Percentiles rank a stretch among this genome's conserved stretches.
Evolutionary conservation across 768 basidiomycete genomes (phyloP).

Genomic region (Goffeauzyma gilvescens): DNA sequence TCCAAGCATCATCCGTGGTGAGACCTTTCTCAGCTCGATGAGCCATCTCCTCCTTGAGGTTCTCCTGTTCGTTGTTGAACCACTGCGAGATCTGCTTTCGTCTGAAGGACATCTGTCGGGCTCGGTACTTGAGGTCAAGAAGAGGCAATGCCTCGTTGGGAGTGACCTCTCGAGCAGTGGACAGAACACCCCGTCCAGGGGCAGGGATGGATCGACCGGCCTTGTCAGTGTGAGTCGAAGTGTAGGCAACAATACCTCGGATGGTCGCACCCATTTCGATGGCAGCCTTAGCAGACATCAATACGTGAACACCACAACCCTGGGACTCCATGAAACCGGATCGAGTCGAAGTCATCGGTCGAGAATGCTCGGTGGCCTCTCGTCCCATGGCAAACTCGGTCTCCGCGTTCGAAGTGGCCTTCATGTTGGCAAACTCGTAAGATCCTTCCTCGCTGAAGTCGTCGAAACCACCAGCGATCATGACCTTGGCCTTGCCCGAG

Average conservation of each 20-base stretch:
- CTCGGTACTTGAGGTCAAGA: constrained; percentile 69
- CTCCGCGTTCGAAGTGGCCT: constrained; percentile 91
- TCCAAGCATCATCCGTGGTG: constrained; percentile 46
- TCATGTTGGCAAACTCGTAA: constrained; percentile 99
- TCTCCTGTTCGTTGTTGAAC: constrained; percentile 69
- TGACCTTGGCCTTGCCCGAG: constrained; percentile 92
- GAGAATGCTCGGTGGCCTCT: constrained; percentile 96
- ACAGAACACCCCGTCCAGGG: constrained; percentile 80
- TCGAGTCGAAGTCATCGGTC: constrained; percentile 87
- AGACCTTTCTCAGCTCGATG: constrained; percentile 2
- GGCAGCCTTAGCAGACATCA: constrained; percentile 94
- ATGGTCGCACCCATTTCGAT: constrained; percentile 84
- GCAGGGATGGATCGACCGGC: constrained; percentile 95
- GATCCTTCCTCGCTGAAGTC: constrained; percentile 97
- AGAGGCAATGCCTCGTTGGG: constrained; percentile 60
- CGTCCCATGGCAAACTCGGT: constrained; percentile 98
- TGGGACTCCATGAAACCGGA: constrained; percentile 96
- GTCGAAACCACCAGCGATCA: constrained; percentile 97
- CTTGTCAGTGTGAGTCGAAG: constrained; percentile 85
- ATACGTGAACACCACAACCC: constrained; percentile 86
- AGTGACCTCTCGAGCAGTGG: constrained; percentile 66
- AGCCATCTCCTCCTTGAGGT: constrained; percentile 56
- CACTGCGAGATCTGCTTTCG: constrained; percentile 86
- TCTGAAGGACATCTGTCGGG: constrained; percentile 87
- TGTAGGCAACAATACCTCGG: constrained; percentile 82